These are phyloP conservation scores for Pseudogymnoascus sp. DNA, from an alignment of 2,329 filamentous ascomycete species.

Conservation along the genomic window DNA sequence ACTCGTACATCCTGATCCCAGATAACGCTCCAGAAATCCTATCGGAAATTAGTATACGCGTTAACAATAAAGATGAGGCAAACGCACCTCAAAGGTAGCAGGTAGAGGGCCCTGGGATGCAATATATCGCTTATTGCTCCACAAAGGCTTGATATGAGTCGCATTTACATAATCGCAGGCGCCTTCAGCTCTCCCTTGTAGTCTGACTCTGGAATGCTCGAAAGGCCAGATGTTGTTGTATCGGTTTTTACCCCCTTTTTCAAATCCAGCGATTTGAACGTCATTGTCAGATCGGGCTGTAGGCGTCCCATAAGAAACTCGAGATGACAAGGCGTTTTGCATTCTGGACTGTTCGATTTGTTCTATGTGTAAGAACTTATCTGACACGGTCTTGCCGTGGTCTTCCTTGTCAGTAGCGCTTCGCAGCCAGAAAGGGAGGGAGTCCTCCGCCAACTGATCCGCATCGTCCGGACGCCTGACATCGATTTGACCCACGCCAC, in stretches of 20 bases:
- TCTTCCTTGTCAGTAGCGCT: constrained; percentile 58
- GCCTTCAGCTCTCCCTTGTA: constrained; percentile 58
- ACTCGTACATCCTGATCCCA: constrained; percentile 96
- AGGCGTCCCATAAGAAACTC: constrained; percentile 47
- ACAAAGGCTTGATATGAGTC: constrained; percentile 70
- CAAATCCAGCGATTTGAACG: constrained; percentile 80
- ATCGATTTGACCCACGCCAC: constrained; percentile 78
- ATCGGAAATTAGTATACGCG: constrained; percentile 17
- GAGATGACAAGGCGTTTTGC: constrained; percentile 65
- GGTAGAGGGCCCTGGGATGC: constrained; percentile 91
- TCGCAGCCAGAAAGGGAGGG: constrained; percentile 68
- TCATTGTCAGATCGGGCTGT: constrained; percentile 18
- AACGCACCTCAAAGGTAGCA: constrained; percentile 74
- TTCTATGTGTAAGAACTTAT: constrained; percentile 79
- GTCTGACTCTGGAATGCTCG: constrained; percentile 80
- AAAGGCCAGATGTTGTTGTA: constrained; percentile 98
- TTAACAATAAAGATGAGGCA: background rate
- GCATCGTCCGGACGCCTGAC: constrained; percentile 50
- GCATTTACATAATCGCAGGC: constrained; percentile 94
- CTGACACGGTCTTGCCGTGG: constrained; percentile 70
- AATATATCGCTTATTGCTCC: constrained; percentile 89
- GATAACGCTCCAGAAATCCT: constrained; percentile 97
- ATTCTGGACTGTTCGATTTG: constrained; percentile 83
- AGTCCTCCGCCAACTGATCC: constrained; percentile 34
- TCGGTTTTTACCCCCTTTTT: constrained; percentile 89